Conservation (phyloP, 1,284 basidiomycete species). For the Veloporphyrellus conicus region DNA sequence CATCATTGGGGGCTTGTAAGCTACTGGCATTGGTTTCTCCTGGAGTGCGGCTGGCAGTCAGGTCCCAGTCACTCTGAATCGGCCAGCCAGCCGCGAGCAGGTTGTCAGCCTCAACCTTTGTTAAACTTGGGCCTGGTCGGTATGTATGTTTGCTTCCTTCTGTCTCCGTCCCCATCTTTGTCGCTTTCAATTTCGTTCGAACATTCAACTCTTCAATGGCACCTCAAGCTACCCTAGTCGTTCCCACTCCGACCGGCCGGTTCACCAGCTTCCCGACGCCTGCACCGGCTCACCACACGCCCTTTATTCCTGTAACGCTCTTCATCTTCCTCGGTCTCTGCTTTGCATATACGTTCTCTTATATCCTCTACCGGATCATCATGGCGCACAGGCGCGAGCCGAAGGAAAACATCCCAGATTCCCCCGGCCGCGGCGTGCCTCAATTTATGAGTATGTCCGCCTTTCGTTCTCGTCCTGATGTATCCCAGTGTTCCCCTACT, state of each 20-base stretch:
- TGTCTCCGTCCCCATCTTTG: slow-evolving; percentile 3
- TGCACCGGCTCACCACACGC: neutral
- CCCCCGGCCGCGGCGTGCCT: slow-evolving; percentile 24
- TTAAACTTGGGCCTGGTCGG: slow-evolving; percentile 7
- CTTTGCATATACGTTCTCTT: slow-evolving; percentile 26
- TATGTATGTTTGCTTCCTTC: slow-evolving; percentile 18
- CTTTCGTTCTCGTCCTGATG: neutral
- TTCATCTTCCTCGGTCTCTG: slow-evolving; percentile 26
- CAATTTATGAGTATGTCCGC: slow-evolving; percentile 30
- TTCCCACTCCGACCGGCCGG: no score
- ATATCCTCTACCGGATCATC: slow-evolving; percentile 28
- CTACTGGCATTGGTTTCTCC: no score
- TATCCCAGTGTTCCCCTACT: neutral
- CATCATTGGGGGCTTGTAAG: no score
- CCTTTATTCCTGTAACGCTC: slow-evolving; percentile 19
- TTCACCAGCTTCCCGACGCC: no score
- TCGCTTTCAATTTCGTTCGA: slow-evolving; percentile 5
- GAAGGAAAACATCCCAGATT: slow-evolving; percentile 11
- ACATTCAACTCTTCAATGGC: slow-evolving; percentile 21
- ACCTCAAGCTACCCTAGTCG: slow-evolving; percentile 14
- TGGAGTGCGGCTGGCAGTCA: no score
- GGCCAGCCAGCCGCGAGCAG: neutral
- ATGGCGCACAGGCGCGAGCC: slow-evolving; percentile 16
- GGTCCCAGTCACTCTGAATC: no score
- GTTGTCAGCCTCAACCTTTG: slow-evolving; percentile 27